Base-by-base conservation (phyloP, 1,284 basidiomycete genomes). In the Pascua sp. region DNA sequence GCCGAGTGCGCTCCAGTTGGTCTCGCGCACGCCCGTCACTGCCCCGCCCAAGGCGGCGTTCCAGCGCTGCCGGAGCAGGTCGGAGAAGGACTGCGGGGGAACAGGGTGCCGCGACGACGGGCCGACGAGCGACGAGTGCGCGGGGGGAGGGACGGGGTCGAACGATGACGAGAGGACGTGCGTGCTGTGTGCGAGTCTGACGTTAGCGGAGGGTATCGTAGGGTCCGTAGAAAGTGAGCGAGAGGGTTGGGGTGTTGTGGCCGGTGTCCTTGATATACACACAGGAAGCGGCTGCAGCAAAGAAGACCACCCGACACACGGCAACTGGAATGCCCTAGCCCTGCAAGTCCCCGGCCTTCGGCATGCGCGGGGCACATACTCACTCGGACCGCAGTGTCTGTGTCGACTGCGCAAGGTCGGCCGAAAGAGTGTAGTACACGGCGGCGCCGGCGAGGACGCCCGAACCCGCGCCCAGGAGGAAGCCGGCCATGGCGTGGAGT, bases 361-460 rank as follows among this genome's bases (percentile, higher is more conserved):
- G n/a, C n/a, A n/a, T n/a, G n/a, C n/a, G n/a, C n/a, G n/a, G n/a
- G n/a, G 49, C 13, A 12, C 15, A 40, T 15, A 73, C 71, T 69
- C 59, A 75, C 73, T 73, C 69, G 9, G 62, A 57, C 36, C 65
- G 64, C 2, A 72, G 56, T 5, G 56, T 45, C 13, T 65, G 57
- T 1, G 70, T 71, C 24, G 55, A 58, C 42, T 62, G 57, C 37
- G 53, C 54, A 42, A 73, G 51, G 24, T 53, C 59, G 32, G 66
- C 67, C 24, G 73, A 71, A 16, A 76, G 60, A 38, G 71, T 73
- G 58, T 74, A 76, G 61, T 74, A 76, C n/a, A 76, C 72, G 13
- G 69, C 69, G 13, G 71, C 73, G 32, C 71, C 67, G 16, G 73
- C 71, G 36, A 72, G 61, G 11, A 74, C 56, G 49, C 73, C 73